Conservation (phyloP, 179 eudicot species). For the Dionaea muscipula region DNA sequence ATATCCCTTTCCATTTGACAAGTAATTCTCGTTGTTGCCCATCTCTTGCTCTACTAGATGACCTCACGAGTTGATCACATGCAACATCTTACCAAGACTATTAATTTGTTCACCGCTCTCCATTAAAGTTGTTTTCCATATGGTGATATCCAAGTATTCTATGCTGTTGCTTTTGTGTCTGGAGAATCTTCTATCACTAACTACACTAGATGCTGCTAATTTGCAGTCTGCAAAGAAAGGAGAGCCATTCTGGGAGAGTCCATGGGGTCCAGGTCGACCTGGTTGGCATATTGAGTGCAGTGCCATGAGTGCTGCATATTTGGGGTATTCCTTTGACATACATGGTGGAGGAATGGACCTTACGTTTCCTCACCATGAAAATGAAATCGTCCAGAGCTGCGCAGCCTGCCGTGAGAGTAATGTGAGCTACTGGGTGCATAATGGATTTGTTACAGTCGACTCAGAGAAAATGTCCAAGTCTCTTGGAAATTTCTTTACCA, state of each 20-base stretch:
- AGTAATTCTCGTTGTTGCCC: too few relatives aligned
- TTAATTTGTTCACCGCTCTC: too few relatives aligned
- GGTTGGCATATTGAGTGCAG: slow-evolving; percentile 99
- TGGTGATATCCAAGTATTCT: too few relatives aligned
- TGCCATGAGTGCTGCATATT: slow-evolving; percentile 90
- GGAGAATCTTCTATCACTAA: too few relatives aligned
- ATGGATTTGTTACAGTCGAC: slow-evolving; percentile 66
- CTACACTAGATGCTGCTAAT: background rate
- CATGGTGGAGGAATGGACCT: slow-evolving; percentile 84
- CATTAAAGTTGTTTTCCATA: too few relatives aligned
- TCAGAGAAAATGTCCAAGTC: slow-evolving; percentile 68
- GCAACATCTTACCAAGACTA: too few relatives aligned
- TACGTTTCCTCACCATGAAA: slow-evolving; percentile 66
- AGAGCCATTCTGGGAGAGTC: slow-evolving; percentile 96
- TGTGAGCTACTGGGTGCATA: slow-evolving; percentile 64
- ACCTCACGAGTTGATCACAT: too few relatives aligned
- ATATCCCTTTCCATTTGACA: too few relatives aligned
- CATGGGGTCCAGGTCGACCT: slow-evolving; percentile 99
- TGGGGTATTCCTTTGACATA: slow-evolving; percentile 63
- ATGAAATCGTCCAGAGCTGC: slow-evolving; percentile 69
- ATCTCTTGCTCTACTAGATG: too few relatives aligned
- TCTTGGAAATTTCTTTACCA: slow-evolving; percentile 82
- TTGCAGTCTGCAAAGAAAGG: slow-evolving; percentile 90
- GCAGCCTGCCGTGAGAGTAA: slow-evolving; percentile 52
- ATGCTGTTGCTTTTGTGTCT: too few relatives aligned